Base-by-base conservation (phyloP, 2,329 filamentous ascomycete genomes). In the Penicillium janthinellum region DNA sequence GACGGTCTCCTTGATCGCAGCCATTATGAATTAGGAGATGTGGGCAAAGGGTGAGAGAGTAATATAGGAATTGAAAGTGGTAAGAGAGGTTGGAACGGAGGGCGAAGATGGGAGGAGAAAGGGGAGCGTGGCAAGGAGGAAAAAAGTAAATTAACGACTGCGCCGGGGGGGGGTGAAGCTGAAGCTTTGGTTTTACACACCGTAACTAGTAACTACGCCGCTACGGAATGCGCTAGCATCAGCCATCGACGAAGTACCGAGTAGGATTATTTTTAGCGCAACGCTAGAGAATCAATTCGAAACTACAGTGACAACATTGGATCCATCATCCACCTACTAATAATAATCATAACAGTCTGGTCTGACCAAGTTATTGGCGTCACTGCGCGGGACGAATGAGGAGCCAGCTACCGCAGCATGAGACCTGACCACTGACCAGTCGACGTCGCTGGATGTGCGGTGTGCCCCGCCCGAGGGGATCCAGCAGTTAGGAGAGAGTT, bases 1-100 rank as follows among this genome's bases (percentile, higher is more conserved):
- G 61, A 83, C 75, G 35, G 74, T 75, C 56, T 77, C 79, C 71
- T 75, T 78, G 56, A 80, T 73, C 58, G 73, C 70, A 54, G 77
- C 72, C 77, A 79, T 79, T 65, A 54, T 72, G 58, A 56, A 57
- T 35, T 39, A 14, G 34, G 17, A 20, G 25, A 17, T 31, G 37
- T 14, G 8, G 17, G 28, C 5, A 35, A 39, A 25, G 20, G 7
- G 20, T 41, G n/a, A 15, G 5, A 17, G 20, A 41, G 42, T 47
- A 49, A 52, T 38, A 44, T 49, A 51, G 17, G 52, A 35, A 38
- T 14, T 10, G 47, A n/a, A 37, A 50, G 47, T 14, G 17, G 25
- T 37, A 20, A 17, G 5, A 17, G 31, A 47, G 37, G 31, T 50
- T 39, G 47, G 35, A 57, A 22, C 48, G 56, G 39, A 31, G 12